Evolutionary conservation across 2,329 filamentous ascomycete genomes (phyloP), one percentile per base, ranked within the genome.

Genomic region (Cladorrhinum sp.): DNA sequence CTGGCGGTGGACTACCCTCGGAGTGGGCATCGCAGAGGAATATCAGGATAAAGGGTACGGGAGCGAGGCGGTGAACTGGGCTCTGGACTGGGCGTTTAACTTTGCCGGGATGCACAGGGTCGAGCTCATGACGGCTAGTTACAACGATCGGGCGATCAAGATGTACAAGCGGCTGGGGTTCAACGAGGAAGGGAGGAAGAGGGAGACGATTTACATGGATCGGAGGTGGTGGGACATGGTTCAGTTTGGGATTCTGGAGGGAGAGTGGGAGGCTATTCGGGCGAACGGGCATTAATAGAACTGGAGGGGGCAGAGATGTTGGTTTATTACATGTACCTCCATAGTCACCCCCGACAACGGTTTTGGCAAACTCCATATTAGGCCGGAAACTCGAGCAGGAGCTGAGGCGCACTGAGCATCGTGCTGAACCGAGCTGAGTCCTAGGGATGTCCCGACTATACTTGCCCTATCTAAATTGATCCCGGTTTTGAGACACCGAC

Each of bases 1-100:
- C 58, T 77, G 81, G 62, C 74, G 79, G 20, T 70, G 69, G 63
- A 73, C 75, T 12, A 71, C 75, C 29, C 65, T 76, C 50, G 68
- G 69, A 55, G 70, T 77, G 49, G 67, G 73, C 61, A 62, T 77
- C 16, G 48, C 64, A 1, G 65, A 64, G 36, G 57, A 59, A 5
- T 63, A 73, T 50, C 72, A 71, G 55, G 65, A 72, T 5, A 66
- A 67, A 16, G 75, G 74, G 0, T 76, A 76, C 60, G 75, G 74
- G 0, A 64, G 60, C n/a, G 75, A 77, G 63, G 75, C 75, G 4
- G 73, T 77, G 27, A 60, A 66, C 41, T 77, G 75, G 75, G 63
- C 66, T 6, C 29, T 64, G 49, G 60, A 62, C 48, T 64, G 62
- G 62, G 62, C 55, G 3, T 60, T 75, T 18, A 69, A 70, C 50